Percentiles rank a stretch among this genome's conserved stretches.
phyloP scores from a whole-genome alignment of 177 flowering plant genomes.

The Telopea speciosissima region DNA sequence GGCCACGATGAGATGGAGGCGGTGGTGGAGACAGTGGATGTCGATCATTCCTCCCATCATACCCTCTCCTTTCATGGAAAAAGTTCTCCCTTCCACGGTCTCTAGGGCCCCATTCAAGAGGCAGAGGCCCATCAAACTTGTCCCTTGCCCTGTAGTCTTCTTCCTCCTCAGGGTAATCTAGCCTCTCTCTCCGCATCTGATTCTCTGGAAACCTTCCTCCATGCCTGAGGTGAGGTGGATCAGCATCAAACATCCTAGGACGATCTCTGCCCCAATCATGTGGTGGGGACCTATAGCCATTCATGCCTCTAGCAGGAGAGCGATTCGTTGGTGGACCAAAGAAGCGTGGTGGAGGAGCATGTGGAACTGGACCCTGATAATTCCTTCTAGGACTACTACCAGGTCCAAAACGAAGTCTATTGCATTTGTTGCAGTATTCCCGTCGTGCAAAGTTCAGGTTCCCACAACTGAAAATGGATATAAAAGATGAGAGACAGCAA shows the following conservation, averaged over 20 bases:
- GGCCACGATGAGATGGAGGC: conserved; percentile 34
- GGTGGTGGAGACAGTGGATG: conserved; percentile 33
- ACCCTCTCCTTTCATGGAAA: conserved; percentile 43
- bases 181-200: conserved; percentile 41
- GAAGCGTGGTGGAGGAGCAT: conserved; percentile 40
- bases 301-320: conserved; percentile 53
- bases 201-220: conserved; percentile 62
- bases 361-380: conserved; percentile 45
- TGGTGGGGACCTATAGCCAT: conserved; percentile 73
- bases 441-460: conserved; percentile 89
- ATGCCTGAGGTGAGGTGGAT: conserved; percentile 43
- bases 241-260: conserved; percentile 52
- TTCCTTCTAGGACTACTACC: conserved; percentile 61
- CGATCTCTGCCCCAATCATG: conserved; percentile 59
- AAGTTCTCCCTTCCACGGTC: conserved; percentile 58
- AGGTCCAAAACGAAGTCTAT: conserved; percentile 45
- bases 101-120: conserved; percentile 51
- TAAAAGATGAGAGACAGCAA: background rate
- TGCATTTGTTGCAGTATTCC: conserved; percentile 73
- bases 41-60: conserved; percentile 29
- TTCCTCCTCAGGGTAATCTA: conserved; percentile 41
- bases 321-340: conserved; percentile 53
- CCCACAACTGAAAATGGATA: conserved; percentile 46
- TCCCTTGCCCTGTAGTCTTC: conserved; percentile 46
- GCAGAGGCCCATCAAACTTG: conserved; percentile 49